Conservation (phyloP, 768 basidiomycete species). For the Cytidiella melzeri region DNA sequence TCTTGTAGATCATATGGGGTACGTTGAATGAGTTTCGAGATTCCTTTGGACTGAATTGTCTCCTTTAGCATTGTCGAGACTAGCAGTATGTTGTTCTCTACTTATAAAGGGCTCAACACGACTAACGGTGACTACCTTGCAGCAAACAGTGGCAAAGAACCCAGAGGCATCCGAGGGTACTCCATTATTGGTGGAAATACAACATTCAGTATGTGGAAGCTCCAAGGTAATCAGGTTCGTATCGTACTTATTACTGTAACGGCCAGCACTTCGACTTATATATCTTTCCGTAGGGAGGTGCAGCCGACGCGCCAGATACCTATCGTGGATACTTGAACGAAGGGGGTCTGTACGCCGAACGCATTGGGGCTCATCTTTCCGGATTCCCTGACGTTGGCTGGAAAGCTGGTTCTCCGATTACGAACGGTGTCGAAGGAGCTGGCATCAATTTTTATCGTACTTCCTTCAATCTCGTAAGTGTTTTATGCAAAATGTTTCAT, state of each 20-base stretch:
- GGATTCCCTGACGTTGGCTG: constrained; percentile 37
- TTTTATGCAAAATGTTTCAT: not conserved
- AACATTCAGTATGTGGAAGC: constrained; percentile 33
- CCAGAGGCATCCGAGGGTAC: constrained; percentile 43
- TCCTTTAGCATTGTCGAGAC: constrained; percentile 38
- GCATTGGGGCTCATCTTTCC: constrained; percentile 46
- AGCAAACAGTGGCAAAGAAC: constrained; percentile 47
- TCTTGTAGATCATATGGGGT: constrained; percentile 44
- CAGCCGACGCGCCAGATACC: constrained; percentile 35
- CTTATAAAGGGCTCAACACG: too few species aligned
- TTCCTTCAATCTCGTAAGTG: constrained; percentile 32
- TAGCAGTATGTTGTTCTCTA: too few species aligned
- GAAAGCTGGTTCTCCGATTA: constrained; percentile 27
- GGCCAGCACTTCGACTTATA: not conserved
- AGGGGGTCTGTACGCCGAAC: constrained; percentile 43
- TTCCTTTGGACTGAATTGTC: not conserved
- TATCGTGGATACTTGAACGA: constrained; percentile 45
- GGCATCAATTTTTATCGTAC: constrained; percentile 42
- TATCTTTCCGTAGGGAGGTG: constrained; percentile 35
- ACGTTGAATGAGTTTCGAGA: constrained; percentile 3
- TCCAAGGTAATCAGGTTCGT: constrained; percentile 38
- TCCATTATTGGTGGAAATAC: constrained; percentile 36
- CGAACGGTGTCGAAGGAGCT: constrained; percentile 27
- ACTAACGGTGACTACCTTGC: too few species aligned
- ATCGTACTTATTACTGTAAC: not conserved